Evolutionary conservation across 1,139 yeast species (phyloP).

Genomic region (Magnusiomyces fungicola): DNA sequence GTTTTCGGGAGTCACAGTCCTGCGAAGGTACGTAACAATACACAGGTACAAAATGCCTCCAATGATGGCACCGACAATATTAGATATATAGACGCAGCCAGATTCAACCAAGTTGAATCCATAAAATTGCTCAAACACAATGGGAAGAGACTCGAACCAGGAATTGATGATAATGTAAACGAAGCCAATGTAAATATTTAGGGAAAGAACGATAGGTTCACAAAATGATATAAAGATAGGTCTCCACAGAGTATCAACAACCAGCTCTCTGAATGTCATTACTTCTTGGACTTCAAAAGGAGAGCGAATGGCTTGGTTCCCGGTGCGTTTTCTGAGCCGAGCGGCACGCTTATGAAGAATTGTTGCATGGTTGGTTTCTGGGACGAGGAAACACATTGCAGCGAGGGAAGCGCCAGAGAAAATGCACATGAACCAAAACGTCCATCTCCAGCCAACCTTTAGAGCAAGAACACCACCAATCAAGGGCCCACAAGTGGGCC

Average conservation of each 20-base stretch:
- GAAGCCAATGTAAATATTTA: conserved; percentile 44
- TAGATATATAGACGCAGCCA: conserved; percentile 42
- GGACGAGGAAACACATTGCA: conserved; percentile 36
- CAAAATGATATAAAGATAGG: conserved; percentile 37
- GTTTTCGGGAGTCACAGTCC: not conserved
- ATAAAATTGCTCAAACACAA: conserved; percentile 41
- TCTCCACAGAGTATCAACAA: conserved; percentile 42
- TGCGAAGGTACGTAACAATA: conserved; percentile 2
- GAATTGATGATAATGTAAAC: conserved; percentile 49
- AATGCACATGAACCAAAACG: conserved; percentile 41
- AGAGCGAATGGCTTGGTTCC: conserved; percentile 33
- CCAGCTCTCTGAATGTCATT: conserved; percentile 17
- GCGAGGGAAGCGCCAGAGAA: conserved; percentile 35
- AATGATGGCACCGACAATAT: conserved; percentile 39
- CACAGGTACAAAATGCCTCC: conserved; percentile 19
- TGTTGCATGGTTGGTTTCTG: conserved; percentile 46
- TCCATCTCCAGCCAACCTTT: conserved; percentile 39
- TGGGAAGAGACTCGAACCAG: conserved; percentile 58
- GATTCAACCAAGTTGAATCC: conserved; percentile 42
- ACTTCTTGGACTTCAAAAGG: conserved; percentile 35
- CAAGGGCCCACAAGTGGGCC: conserved; percentile 61
- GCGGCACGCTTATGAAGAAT: conserved; percentile 42
- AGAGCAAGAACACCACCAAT: conserved; percentile 50
- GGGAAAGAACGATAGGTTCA: conserved; percentile 33
- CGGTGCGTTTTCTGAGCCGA: conserved; percentile 42